These are phyloP conservation scores for Thermomyces lanuginosus DNA, from an alignment of 2,329 filamentous ascomycete species.

Conservation along the genomic window DNA sequence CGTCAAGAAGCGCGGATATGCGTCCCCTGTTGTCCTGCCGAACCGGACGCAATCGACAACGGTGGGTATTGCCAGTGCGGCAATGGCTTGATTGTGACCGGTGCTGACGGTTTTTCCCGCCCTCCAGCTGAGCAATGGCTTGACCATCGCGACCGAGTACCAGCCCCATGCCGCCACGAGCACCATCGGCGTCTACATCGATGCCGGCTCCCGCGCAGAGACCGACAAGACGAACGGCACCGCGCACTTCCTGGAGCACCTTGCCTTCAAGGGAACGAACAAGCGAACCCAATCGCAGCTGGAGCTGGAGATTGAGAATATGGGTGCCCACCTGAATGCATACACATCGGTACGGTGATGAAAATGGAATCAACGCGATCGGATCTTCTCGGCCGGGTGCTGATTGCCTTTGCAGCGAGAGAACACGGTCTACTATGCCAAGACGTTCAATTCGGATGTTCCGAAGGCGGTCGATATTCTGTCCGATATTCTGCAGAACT, in stretches of 20 bases:
- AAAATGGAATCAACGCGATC: slow-evolving; percentile 10
- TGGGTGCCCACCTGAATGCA: slow-evolving; percentile 97
- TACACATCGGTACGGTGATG: slow-evolving; percentile 75
- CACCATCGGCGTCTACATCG: slow-evolving; percentile 97
- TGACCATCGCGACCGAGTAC: slow-evolving; percentile 89
- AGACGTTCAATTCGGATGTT: slow-evolving; percentile 95
- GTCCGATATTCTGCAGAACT: slow-evolving; percentile 98
- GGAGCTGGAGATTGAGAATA: slow-evolving; percentile 99
- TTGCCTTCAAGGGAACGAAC: slow-evolving; percentile 98
- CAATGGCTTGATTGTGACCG: not conserved
- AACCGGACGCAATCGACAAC: slow-evolving; percentile 90
- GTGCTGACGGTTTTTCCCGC: slow-evolving; percentile 1
- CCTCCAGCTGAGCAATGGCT: slow-evolving; percentile 15
- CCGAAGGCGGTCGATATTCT: slow-evolving; percentile 95
- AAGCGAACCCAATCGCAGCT: slow-evolving; percentile 93
- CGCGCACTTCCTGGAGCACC: slow-evolving; percentile 97
- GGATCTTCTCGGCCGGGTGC: slow-evolving; percentile 9
- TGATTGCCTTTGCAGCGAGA: slow-evolving; percentile 51
- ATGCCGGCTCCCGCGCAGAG: slow-evolving; percentile 94
- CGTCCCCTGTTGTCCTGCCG: slow-evolving; percentile 58
- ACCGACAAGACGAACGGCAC: slow-evolving; percentile 98
- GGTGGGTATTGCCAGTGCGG: slow-evolving; percentile 33
- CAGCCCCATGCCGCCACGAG: slow-evolving; percentile 97
- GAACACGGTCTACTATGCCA: slow-evolving; percentile 99
- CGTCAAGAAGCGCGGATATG: slow-evolving; percentile 68